phyloP scores from a whole-genome alignment of 768 basidiomycete genomes.

The Psilocybe sp. region DNA sequence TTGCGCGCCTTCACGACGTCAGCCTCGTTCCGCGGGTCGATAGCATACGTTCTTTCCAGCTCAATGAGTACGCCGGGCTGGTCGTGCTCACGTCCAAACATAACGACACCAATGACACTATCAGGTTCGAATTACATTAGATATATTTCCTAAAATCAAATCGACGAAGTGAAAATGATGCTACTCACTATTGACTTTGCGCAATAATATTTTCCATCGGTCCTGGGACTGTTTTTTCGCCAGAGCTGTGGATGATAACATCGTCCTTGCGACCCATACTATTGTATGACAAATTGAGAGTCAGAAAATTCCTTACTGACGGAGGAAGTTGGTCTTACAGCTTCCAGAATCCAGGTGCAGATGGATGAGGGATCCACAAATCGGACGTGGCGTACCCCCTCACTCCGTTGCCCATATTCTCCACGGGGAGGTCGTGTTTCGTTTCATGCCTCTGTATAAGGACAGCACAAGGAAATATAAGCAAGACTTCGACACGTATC shows the following conservation, averaged over 20 bases:
- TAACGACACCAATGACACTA: conserved; percentile 28
- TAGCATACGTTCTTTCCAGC: conserved; percentile 16
- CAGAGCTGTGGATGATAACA: conserved; percentile 33
- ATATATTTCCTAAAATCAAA: background rate
- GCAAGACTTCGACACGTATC: background rate
- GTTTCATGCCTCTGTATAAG: conserved; percentile 22
- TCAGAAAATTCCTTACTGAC: background rate
- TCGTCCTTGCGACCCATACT: conserved; percentile 41
- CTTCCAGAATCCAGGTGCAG: conserved; percentile 38
- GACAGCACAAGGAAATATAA: background rate
- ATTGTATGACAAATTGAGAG: background rate
- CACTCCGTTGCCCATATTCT: conserved; percentile 30
- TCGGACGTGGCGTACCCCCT: conserved; percentile 43
- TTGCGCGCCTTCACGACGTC: conserved; percentile 30
- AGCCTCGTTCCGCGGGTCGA: conserved; percentile 21
- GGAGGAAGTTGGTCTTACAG: conserved; percentile 24
- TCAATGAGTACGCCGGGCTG: conserved; percentile 33
- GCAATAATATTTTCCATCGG: conserved; percentile 28
- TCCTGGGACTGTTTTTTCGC: conserved; percentile 33
- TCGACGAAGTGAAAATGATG: background rate
- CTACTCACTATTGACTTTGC: conserved; percentile 23
- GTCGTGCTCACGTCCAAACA: conserved; percentile 42
- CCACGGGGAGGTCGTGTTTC: conserved; percentile 31
- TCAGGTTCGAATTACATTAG: background rate
- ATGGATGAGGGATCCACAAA: conserved; percentile 41